Evolutionary conservation across 2,329 filamentous ascomycete species (phyloP).

Genomic region (Colletotrichum orbiculare): DNA sequence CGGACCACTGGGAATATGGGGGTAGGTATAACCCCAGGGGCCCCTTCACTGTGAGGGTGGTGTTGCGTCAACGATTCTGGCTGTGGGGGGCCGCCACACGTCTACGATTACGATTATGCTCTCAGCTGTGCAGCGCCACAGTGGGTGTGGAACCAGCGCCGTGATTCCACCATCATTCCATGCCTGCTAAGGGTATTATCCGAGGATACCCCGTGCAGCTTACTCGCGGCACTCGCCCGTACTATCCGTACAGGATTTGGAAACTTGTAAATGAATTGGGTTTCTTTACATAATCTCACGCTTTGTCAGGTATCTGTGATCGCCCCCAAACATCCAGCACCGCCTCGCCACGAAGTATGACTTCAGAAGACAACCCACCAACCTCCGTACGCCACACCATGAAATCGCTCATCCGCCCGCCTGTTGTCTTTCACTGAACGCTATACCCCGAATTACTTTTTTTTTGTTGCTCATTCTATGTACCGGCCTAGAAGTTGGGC

Average conservation of each 20-base stretch:
- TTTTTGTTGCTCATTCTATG: neutral
- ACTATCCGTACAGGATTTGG: neutral
- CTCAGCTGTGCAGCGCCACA: constrained; percentile 9
- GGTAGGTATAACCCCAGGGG: constrained; percentile 10
- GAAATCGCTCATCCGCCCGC: constrained; percentile 1
- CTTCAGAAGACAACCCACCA: constrained; percentile 12
- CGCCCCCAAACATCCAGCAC: neutral
- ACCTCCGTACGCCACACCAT: constrained; percentile 9
- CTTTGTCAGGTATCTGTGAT: neutral
- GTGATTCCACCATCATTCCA: constrained; percentile 29
- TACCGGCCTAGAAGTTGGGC: constrained; percentile 58
- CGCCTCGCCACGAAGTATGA: neutral
- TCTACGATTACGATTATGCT: too few species aligned
- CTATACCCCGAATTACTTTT: neutral
- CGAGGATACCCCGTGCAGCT: constrained; percentile 1
- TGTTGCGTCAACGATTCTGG: constrained; percentile 36
- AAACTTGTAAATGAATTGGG: neutral
- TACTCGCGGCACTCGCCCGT: neutral
- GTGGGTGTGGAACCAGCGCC: constrained; percentile 22
- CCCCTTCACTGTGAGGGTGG: constrained; percentile 1
- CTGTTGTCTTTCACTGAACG: constrained; percentile 10
- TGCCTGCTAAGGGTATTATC: neutral
- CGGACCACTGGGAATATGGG: constrained; percentile 11
- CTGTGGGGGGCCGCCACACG: constrained; percentile 26
- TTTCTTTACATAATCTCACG: neutral